phyloP scores from a whole-genome alignment of 2,329 filamentous ascomycete genomes.

The Alternaria infectoria region DNA sequence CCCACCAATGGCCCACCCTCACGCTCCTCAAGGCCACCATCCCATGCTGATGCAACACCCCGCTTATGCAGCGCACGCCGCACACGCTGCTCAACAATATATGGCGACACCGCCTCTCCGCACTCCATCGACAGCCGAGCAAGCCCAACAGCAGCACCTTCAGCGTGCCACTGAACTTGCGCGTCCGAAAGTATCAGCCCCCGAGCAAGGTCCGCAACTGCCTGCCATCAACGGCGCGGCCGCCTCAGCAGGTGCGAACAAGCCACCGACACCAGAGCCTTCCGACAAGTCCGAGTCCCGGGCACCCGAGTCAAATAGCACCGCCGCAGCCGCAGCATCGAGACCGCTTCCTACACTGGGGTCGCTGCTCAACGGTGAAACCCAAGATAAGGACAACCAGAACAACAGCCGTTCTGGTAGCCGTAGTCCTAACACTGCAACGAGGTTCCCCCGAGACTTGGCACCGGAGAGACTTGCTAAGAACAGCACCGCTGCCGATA shows the following conservation, averaged over 20 bases:
- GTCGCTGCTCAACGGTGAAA: slow-evolving; percentile 42
- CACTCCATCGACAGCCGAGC: slow-evolving; percentile 49
- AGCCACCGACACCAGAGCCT: slow-evolving; percentile 39
- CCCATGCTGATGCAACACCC: slow-evolving; percentile 37
- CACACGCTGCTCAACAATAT: slow-evolving; percentile 43
- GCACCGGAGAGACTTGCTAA: slow-evolving; percentile 40
- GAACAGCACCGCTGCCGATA: slow-evolving; percentile 41
- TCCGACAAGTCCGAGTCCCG: slow-evolving; percentile 51
- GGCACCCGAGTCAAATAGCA: slow-evolving; percentile 46
- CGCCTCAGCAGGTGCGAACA: slow-evolving; percentile 28
- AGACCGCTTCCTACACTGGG: slow-evolving; percentile 56
- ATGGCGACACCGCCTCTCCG: slow-evolving; percentile 48
- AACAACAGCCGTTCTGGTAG: slow-evolving; percentile 50
- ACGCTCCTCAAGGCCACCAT: slow-evolving; percentile 42
- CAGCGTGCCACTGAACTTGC: slow-evolving; percentile 33
- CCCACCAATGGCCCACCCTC: slow-evolving; percentile 47
- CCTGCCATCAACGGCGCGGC: slow-evolving; percentile 43
- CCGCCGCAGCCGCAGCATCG: slow-evolving; percentile 29
- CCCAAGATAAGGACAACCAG: slow-evolving; percentile 36
- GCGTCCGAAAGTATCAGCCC: no score
- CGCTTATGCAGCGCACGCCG: slow-evolving; percentile 35
- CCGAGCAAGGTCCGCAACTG: slow-evolving; percentile 42
- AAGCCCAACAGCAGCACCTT: slow-evolving; percentile 46
- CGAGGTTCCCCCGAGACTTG: slow-evolving; percentile 39
- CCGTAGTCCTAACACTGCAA: slow-evolving; percentile 47